Percentiles rank a stretch among this genome's conserved stretches.
phyloP scores from a whole-genome alignment of 768 basidiomycete genomes.

The Basidioascus undulatus region DNA sequence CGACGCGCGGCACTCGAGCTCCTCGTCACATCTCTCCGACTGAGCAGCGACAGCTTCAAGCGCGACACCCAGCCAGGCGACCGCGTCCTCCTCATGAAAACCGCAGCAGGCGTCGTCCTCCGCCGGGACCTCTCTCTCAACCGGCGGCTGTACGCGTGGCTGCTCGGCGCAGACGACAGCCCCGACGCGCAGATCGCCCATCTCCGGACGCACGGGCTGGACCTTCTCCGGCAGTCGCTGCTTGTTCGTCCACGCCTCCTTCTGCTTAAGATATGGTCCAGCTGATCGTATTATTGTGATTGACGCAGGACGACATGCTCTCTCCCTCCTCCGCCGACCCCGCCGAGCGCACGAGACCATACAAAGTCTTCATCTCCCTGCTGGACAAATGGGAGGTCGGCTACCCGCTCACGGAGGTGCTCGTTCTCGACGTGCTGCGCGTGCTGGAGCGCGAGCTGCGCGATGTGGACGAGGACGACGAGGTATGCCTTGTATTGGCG shows the following conservation, averaged over 20 bases:
- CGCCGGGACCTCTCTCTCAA: constrained; percentile 80
- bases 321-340: constrained; percentile 45
- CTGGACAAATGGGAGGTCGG: constrained; percentile 97
- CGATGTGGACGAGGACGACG: constrained; percentile 14
- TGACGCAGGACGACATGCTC: constrained; percentile 45
- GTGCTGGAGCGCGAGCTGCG: constrained; percentile 37
- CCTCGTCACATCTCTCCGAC: constrained; percentile 43
- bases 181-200: constrained; percentile 46
- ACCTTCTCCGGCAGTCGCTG: constrained; percentile 42
- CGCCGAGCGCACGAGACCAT: constrained; percentile 43
- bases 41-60: constrained; percentile 46
- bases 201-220: constrained; percentile 43
- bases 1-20: constrained; percentile 66
- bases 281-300: neutral
- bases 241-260: too few relatives aligned
- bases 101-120: constrained; percentile 68
- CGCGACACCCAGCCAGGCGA: constrained; percentile 34
- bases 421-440: constrained; percentile 57
- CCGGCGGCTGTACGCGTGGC: constrained; percentile 76
- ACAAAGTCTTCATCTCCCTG: constrained; percentile 84
- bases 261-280: constrained; percentile 1
- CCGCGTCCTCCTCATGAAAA: constrained; percentile 56
- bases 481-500: constrained; percentile 13
- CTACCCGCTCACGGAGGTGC: constrained; percentile 42
- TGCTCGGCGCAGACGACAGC: constrained; percentile 60